A percentile compares a stretch with the other conserved stretches of the same genome.
Conservation (phyloP, 257 asterid genomes). For the Solanum etuberosum region DNA sequence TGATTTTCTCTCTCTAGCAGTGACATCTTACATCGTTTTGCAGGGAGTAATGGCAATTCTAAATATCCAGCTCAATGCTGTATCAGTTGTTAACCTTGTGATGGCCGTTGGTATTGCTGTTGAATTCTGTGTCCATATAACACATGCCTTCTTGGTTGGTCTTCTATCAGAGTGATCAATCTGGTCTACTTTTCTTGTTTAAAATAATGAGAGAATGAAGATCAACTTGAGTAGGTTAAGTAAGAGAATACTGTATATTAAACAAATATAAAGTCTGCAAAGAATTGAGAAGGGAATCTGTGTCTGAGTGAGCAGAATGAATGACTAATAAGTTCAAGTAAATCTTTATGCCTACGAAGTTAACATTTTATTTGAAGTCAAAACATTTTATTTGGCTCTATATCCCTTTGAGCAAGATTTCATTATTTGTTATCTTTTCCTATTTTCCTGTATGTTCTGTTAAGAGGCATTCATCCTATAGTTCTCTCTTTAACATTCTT, state of each 20-base stretch:
- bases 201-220: neutral
- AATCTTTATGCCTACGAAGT: neutral
- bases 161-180: neutral
- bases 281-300: neutral
- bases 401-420: neutral
- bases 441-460: neutral
- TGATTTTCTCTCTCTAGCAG: neutral
- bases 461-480: neutral
- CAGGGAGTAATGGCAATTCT: slow-evolving; percentile 96
- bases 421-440: neutral
- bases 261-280: neutral
- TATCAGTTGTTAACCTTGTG: slow-evolving; percentile 93
- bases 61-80: slow-evolving; percentile 82
- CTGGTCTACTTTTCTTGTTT: neutral
- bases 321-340: neutral
- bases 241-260: neutral
- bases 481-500: neutral
- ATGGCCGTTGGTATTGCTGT: slow-evolving; percentile 98
- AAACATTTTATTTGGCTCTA: neutral
- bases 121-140: slow-evolving; percentile 92
- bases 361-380: neutral
- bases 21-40: slow-evolving; percentile 2
- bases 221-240: neutral
- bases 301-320: neutral
- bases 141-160: slow-evolving; percentile 96